These are phyloP conservation scores for Fagus crenata DNA, from an alignment of 306 rosid species.

Conservation along the genomic window DNA sequence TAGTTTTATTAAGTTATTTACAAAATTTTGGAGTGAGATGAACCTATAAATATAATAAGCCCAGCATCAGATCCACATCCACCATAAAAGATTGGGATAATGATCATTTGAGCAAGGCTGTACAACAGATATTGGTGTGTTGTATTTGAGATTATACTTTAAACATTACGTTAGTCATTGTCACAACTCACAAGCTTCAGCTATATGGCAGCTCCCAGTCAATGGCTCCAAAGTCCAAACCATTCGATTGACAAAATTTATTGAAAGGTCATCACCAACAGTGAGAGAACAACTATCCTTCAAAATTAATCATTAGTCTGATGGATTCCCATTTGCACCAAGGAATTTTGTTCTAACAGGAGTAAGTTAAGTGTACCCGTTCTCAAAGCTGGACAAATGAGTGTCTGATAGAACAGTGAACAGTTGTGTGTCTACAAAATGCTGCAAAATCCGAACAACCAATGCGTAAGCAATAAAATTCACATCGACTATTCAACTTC, in stretches of 20 bases:
- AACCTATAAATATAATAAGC: constrained; percentile 4
- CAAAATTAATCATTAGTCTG: constrained; percentile 16
- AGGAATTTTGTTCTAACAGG: constrained; percentile 20
- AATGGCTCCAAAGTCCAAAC: constrained; percentile 39
- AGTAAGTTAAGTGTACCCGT: constrained; percentile 39
- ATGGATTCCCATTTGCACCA: constrained; percentile 13
- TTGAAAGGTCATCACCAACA: constrained; percentile 4
- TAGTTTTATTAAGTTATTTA: constrained; percentile 1
- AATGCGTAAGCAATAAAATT: constrained; percentile 22
- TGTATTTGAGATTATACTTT: constrained; percentile 18
- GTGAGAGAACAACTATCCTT: constrained; percentile 17
- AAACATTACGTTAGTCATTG: constrained; percentile 29
- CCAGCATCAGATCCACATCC: constrained; percentile 50
- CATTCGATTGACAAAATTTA: constrained; percentile 12
- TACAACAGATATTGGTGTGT: constrained; percentile 6
- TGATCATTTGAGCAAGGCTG: constrained; percentile 32
- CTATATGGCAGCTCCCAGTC: constrained; percentile 11
- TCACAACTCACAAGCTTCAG: constrained; percentile 20
- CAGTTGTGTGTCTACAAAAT: constrained; percentile 81
- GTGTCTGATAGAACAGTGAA: constrained; percentile 77
- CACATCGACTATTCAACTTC: background rate
- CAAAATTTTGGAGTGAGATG: constrained; percentile 18
- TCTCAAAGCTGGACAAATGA: constrained; percentile 77
- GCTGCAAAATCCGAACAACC: constrained; percentile 49
- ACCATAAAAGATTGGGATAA: constrained; percentile 42